phyloP scores from a whole-genome alignment of 768 basidiomycete genomes.

The Pisolithus albus region DNA sequence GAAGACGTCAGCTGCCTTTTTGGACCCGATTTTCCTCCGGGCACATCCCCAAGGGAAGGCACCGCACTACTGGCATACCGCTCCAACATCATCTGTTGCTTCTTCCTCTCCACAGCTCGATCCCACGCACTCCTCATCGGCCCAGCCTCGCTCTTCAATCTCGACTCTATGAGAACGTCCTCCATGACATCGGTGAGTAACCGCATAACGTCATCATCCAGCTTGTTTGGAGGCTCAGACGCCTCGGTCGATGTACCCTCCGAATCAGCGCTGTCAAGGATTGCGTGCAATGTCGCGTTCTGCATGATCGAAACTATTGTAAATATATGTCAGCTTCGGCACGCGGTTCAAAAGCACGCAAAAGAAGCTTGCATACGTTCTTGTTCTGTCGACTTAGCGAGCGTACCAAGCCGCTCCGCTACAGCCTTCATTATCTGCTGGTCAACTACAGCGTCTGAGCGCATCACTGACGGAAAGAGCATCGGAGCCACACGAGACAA shows the following conservation, averaged over 20 bases:
- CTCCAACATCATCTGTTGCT: background rate
- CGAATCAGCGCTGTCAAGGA: slow-evolving; percentile 27
- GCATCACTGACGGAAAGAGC: slow-evolving; percentile 39
- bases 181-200: slow-evolving; percentile 53
- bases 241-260: slow-evolving; percentile 15
- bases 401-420: slow-evolving; percentile 36
- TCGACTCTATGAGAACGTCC: slow-evolving; percentile 56
- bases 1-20: background rate
- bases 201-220: slow-evolving; percentile 32
- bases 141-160: slow-evolving; percentile 47
- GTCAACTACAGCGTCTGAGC: slow-evolving; percentile 22
- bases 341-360: background rate
- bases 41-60: background rate
- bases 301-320: slow-evolving; percentile 43
- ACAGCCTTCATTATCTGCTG: slow-evolving; percentile 28
- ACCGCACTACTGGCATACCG: background rate
- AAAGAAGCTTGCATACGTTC: slow-evolving; percentile 38
- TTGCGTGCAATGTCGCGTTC: slow-evolving; percentile 47
- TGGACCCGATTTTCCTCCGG: background rate
- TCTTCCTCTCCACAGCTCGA: slow-evolving; percentile 28
- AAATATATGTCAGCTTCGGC: background rate
- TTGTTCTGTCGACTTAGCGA: slow-evolving; percentile 42
- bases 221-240: slow-evolving; percentile 24
- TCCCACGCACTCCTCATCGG: slow-evolving; percentile 54
- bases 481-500: slow-evolving; percentile 65